Evolutionary conservation across 1,139 yeast species (phyloP).

Genomic region (Wickerhamomyces sp.): DNA sequence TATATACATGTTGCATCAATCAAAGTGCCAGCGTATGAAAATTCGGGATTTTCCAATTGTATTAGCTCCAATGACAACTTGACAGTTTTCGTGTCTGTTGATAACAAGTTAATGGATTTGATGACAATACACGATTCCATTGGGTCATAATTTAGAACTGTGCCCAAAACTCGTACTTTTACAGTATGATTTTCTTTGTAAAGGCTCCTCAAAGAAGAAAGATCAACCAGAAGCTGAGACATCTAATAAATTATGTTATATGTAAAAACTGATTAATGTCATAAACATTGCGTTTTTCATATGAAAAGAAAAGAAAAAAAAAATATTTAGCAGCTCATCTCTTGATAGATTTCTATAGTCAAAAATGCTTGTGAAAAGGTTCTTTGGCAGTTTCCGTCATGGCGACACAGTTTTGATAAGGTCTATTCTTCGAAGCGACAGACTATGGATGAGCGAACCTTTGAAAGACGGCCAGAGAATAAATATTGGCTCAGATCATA

Average conservation of each 20-base stretch:
- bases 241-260: constrained; percentile 6
- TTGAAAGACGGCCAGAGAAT: constrained; percentile 15
- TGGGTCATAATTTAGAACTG: constrained; percentile 24
- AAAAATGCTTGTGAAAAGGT: not conserved
- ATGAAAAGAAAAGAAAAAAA: not conserved
- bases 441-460: constrained; percentile 24
- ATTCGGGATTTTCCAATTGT: constrained; percentile 12
- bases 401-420: constrained; percentile 16
- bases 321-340: not conserved
- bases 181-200: constrained; percentile 14
- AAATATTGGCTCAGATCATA: constrained; percentile 25
- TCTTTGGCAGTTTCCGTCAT: not conserved
- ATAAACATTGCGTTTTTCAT: not conserved
- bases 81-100: constrained; percentile 5
- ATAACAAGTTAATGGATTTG: constrained; percentile 10
- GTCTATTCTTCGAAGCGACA: constrained; percentile 17
- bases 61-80: constrained; percentile 9
- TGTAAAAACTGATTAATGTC: not conserved
- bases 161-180: constrained; percentile 27
- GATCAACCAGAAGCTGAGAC: constrained; percentile 17
- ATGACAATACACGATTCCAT: constrained; percentile 14
- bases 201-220: constrained; percentile 7
- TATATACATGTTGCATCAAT: constrained; percentile 18
- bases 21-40: constrained; percentile 17
- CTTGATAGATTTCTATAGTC: not conserved